Percentiles rank a stretch among this genome's conserved stretches.
Evolutionary conservation across 2,329 filamentous ascomycete species (phyloP).

Genomic region (Botryotinia globosa): DNA sequence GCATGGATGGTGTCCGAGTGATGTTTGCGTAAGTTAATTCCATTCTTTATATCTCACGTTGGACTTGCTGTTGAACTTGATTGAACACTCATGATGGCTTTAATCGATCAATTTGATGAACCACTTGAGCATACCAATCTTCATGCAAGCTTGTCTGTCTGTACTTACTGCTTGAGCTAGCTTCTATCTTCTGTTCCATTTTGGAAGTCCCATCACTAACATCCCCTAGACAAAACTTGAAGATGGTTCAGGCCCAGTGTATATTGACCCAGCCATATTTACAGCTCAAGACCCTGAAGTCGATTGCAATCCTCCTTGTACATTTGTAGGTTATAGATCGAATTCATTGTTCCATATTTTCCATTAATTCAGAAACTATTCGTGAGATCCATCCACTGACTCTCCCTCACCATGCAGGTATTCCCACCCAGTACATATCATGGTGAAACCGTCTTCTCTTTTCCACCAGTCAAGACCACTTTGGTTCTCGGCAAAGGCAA

Average conservation of each 20-base stretch:
- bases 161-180: neutral
- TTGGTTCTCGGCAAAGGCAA: neutral
- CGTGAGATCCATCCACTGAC: neutral
- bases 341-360: neutral
- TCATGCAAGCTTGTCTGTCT: neutral
- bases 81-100: too few species aligned
- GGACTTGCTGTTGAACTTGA: too few species aligned
- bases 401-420: neutral
- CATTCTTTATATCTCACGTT: too few species aligned
- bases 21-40: neutral
- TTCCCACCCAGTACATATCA: slow-evolving; percentile 6
- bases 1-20: slow-evolving; percentile 1
- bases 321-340: neutral
- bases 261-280: neutral
- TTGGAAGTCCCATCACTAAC: neutral
- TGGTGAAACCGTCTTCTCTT: neutral
- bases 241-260: neutral
- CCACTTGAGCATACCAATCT: neutral
- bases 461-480: neutral
- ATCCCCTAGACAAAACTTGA: neutral
- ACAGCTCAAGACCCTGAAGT: neutral
- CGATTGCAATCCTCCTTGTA: neutral
- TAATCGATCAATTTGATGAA: too few species aligned
- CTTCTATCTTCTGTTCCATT: neutral
- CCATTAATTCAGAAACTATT: too few species aligned